These are phyloP conservation scores for Trametes villosa DNA, from an alignment of 768 basidiomycete species.

Conservation along the genomic window DNA sequence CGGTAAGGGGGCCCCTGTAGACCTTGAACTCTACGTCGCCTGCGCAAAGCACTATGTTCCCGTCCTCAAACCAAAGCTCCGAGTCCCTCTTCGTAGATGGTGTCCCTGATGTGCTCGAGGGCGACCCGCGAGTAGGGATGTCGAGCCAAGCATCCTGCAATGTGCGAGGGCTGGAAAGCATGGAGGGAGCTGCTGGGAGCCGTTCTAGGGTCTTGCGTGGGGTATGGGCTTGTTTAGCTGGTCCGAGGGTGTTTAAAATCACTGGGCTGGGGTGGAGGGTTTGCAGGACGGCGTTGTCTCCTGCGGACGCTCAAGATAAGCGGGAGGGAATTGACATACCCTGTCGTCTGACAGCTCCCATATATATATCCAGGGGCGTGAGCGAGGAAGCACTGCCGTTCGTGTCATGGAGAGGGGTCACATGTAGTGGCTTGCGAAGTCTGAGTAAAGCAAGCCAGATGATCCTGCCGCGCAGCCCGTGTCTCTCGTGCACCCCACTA, in stretches of 20 bases:
- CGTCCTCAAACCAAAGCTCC: constrained; percentile 26
- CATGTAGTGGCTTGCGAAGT: too few species aligned
- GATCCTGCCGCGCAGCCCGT: constrained; percentile 8
- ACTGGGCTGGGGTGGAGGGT: not conserved
- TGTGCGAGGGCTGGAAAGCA: not conserved
- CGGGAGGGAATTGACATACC: not conserved
- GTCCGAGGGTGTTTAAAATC: too few species aligned
- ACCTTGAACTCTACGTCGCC: constrained; percentile 20
- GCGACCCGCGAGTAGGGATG: not conserved
- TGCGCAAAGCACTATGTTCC: constrained; percentile 18
- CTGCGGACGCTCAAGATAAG: not conserved
- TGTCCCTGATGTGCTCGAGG: not conserved
- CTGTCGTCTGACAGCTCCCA: not conserved
- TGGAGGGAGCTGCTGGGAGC: too few species aligned
- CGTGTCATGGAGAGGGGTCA: constrained; percentile 18
- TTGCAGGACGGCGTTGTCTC: not conserved
- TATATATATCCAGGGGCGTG: constrained; percentile 7
- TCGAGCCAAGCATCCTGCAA: constrained; percentile 8
- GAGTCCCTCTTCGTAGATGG: constrained; percentile 2
- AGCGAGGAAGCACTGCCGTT: constrained; percentile 10
- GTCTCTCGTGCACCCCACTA: not conserved
- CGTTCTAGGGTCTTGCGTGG: too few species aligned
- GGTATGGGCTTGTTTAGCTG: too few species aligned
- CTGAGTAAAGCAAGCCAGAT: constrained; percentile 17
- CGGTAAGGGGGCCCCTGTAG: constrained; percentile 21